phyloP scores from a whole-genome alignment of 2,329 filamentous ascomycete genomes.

The Colletotrichum sp. region DNA sequence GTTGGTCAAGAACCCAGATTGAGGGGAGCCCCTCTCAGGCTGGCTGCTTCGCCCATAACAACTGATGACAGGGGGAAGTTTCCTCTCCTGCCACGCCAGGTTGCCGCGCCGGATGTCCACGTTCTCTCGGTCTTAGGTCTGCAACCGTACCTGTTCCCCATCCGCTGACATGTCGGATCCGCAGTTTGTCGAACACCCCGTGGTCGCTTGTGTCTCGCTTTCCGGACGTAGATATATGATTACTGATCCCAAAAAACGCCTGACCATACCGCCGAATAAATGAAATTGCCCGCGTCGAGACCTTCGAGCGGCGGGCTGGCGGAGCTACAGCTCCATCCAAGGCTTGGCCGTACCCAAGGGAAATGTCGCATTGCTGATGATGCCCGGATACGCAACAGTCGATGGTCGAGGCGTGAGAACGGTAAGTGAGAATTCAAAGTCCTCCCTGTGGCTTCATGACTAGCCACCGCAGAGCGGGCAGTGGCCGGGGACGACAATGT shows the following conservation, averaged over 20 bases:
- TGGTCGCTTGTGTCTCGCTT: background rate
- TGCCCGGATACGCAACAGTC: background rate
- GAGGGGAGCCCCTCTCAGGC: background rate
- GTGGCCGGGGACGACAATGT: slow-evolving; percentile 71
- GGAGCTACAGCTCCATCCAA: background rate
- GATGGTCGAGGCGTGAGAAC: background rate
- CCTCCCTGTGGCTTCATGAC: background rate
- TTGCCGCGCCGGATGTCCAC: background rate
- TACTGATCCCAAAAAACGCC: background rate
- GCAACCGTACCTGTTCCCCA: background rate
- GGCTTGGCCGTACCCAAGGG: background rate
- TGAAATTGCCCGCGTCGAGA: background rate
- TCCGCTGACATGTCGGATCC: background rate
- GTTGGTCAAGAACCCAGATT: background rate
- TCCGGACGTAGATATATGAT: background rate
- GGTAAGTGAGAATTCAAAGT: background rate
- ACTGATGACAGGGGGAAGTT: background rate
- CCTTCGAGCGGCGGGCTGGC: too few species aligned
- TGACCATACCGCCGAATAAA: background rate
- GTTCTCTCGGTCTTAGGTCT: background rate
- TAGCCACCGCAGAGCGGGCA: slow-evolving; percentile 52
- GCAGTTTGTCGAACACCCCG: background rate
- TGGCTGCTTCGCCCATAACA: background rate
- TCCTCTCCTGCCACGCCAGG: background rate
- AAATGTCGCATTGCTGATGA: background rate